phyloP scores from a whole-genome alignment of 78 protist genomes.

The Dictyostelium purpureum region DNA sequence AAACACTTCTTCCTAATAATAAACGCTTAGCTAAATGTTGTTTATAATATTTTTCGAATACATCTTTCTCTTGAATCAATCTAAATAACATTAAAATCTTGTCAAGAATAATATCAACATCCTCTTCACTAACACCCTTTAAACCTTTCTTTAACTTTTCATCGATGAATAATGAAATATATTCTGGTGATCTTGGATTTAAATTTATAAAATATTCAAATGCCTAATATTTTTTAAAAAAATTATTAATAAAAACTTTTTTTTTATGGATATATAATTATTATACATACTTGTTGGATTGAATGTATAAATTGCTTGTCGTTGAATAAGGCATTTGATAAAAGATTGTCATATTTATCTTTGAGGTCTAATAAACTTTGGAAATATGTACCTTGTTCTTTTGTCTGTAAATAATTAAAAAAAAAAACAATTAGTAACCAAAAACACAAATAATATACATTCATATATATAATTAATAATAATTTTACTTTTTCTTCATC shows the following conservation, averaged over 20 bases:
- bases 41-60: conserved; percentile 96
- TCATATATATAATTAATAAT: conserved; percentile 43
- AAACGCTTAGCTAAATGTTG: conserved; percentile 95
- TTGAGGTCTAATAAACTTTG: conserved; percentile 89
- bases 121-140: conserved; percentile 90
- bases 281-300: conserved; percentile 44
- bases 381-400: conserved; percentile 64
- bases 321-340: conserved; percentile 64
- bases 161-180: conserved; percentile 84
- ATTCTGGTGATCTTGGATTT: conserved; percentile 90
- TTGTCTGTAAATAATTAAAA: conserved; percentile 53
- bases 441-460: conserved; percentile 39
- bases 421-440: neutral
- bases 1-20: conserved; percentile 76
- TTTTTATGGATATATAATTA: neutral
- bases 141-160: conserved; percentile 81
- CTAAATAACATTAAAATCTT: conserved; percentile 87
- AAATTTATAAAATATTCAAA: conserved; percentile 89
- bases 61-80: conserved; percentile 94
- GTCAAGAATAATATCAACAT: conserved; percentile 74
- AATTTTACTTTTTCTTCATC: conserved; percentile 81
- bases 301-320: conserved; percentile 79
- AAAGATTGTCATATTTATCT: conserved; percentile 78
- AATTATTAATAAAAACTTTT: neutral
- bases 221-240: conserved; percentile 35